phyloP scores from a whole-genome alignment of 345 rosid genomes.

The Eucalyptus sp. region DNA sequence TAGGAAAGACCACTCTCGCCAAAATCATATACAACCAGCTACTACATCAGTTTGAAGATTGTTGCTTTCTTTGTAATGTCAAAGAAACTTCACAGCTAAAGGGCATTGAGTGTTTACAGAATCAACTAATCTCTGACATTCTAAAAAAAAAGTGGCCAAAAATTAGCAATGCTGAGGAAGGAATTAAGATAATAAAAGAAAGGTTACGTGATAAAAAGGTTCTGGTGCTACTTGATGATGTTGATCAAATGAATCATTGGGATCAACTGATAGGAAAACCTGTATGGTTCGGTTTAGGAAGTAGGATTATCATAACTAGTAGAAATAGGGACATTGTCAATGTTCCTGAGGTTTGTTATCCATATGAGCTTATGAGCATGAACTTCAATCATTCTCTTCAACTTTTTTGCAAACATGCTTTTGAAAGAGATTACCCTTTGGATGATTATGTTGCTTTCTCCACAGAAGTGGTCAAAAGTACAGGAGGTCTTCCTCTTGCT shows the following conservation, averaged over 20 bases:
- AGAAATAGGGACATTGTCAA: background rate
- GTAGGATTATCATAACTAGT: background rate
- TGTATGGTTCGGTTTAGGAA: background rate
- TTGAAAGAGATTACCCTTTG: background rate
- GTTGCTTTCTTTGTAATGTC: background rate
- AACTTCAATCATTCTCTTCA: background rate
- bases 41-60: rapidly evolving
- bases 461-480: background rate
- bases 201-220: background rate
- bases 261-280: background rate
- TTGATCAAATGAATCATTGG: background rate
- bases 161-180: background rate
- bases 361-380: background rate
- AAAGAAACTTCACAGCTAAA: background rate
- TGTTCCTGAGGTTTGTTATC: background rate
- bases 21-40: background rate
- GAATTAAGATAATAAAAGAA: background rate
- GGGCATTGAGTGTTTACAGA: background rate
- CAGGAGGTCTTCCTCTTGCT: no score
- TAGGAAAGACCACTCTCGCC: background rate
- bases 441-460: background rate
- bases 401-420: background rate
- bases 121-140: background rate
- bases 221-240: background rate
- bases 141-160: background rate